phyloP scores from a whole-genome alignment of 2,329 filamentous ascomycete genomes.

The Aspergillus costaricaensis region DNA sequence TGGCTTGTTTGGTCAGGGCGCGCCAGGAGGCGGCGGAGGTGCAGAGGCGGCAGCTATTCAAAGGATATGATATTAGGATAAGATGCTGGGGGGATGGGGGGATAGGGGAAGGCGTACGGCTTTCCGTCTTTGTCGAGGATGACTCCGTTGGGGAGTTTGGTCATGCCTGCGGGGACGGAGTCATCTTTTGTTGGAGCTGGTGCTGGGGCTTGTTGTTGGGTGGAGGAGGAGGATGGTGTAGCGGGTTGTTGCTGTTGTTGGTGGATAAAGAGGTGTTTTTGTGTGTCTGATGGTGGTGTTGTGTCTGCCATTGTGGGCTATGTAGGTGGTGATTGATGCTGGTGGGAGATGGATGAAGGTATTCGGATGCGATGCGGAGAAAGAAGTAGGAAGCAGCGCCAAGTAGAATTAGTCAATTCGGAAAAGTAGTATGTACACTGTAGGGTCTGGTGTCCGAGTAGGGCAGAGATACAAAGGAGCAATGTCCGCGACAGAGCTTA shows the following conservation, averaged over 20 bases:
- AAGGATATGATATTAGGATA: too few relatives aligned
- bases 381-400: not conserved
- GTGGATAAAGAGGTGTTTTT: not conserved
- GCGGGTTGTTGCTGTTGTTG: not conserved
- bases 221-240: not conserved
- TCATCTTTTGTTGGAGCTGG: constrained; percentile 11
- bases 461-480: not conserved
- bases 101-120: constrained; percentile 39
- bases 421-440: not conserved
- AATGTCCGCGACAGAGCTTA: not conserved
- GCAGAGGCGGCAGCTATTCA: constrained; percentile 51
- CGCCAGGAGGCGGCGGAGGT: constrained; percentile 51
- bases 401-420: not conserved
- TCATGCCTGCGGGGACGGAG: constrained; percentile 25
- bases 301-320: not conserved
- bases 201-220: constrained; percentile 12
- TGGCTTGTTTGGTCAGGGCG: constrained; percentile 47
- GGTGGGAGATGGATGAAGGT: not conserved
- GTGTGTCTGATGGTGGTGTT: not conserved
- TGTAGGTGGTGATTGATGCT: not conserved
- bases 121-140: constrained; percentile 54
- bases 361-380: not conserved
- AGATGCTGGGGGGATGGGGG: not conserved
- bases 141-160: constrained; percentile 48
- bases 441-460: not conserved